phyloP scores from a whole-genome alignment of 306 rosid species.

The Lotus japonicus region DNA sequence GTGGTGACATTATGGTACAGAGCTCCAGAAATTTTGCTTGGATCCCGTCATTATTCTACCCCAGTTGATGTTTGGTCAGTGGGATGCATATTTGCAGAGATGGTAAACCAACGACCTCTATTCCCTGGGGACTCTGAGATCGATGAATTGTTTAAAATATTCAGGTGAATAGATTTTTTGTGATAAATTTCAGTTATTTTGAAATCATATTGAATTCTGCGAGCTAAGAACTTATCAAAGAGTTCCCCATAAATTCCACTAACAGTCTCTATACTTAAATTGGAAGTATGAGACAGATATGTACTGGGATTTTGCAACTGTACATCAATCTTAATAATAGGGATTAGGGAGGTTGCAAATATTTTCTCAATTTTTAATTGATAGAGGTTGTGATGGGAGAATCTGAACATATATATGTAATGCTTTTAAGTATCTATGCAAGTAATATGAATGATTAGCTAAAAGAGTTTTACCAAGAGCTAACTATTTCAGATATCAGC shows the following conservation, averaged over 20 bases:
- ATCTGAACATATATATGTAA: too few relatives aligned
- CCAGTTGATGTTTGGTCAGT: slow-evolving; percentile 99
- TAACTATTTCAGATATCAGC: too few relatives aligned
- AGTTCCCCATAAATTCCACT: background rate
- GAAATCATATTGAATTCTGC: background rate
- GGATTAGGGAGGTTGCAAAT: too few relatives aligned
- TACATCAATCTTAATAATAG: too few relatives aligned
- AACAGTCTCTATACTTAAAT: background rate
- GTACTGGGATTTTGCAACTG: too few relatives aligned
- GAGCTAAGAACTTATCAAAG: background rate
- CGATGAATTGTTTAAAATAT: slow-evolving; percentile 91
- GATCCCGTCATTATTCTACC: slow-evolving; percentile 94
- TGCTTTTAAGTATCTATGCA: too few relatives aligned
- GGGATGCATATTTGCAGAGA: slow-evolving; percentile 98
- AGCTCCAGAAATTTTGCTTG: slow-evolving; percentile 99
- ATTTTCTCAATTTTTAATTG: too few relatives aligned
- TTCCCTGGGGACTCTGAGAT: slow-evolving; percentile 99
- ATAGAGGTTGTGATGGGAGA: too few relatives aligned
- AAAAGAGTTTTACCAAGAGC: too few relatives aligned
- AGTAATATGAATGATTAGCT: too few relatives aligned
- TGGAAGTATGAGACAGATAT: background rate
- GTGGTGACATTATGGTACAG: slow-evolving; percentile 99
- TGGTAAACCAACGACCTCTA: slow-evolving; percentile 81
- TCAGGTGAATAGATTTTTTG: slow-evolving; percentile 55
- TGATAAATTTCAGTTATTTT: background rate